phyloP scores from a whole-genome alignment of 2,329 filamentous ascomycete genomes.

The Pseudogymnoascus sp. region DNA sequence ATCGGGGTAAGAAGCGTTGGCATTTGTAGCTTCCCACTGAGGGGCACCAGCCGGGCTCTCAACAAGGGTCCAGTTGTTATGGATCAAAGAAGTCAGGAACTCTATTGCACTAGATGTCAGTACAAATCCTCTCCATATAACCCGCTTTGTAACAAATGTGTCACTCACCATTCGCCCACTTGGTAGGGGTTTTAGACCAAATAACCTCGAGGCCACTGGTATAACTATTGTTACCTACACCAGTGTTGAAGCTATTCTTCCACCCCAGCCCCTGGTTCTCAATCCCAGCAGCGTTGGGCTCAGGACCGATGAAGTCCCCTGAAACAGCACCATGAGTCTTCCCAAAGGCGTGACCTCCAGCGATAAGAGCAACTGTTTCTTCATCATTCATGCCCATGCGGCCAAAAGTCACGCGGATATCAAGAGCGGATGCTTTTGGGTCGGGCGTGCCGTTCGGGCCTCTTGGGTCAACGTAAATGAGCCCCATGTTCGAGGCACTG shows the following conservation, averaged over 20 bases:
- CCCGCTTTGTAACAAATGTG: neutral
- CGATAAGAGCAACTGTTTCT: constrained; percentile 53
- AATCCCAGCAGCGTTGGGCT: constrained; percentile 44
- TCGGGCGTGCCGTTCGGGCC: constrained; percentile 51
- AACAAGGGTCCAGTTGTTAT: constrained; percentile 51
- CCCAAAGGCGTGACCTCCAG: constrained; percentile 52
- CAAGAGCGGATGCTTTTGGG: constrained; percentile 45
- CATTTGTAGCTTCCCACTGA: constrained; percentile 43
- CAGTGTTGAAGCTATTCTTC: constrained; percentile 42
- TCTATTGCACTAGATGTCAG: constrained; percentile 16
- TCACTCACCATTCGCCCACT: constrained; percentile 44
- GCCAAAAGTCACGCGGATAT: constrained; percentile 51
- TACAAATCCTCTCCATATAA: neutral
- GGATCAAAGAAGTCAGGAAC: constrained; percentile 52
- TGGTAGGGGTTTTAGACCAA: constrained; percentile 49
- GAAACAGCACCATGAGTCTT: constrained; percentile 53
- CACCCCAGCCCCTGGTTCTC: constrained; percentile 48
- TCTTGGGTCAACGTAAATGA: constrained; percentile 57
- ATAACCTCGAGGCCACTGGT: constrained; percentile 51
- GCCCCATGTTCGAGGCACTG: constrained; percentile 50
- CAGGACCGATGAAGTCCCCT: constrained; percentile 42
- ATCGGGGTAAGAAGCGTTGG: constrained; percentile 45
- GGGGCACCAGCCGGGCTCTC: constrained; percentile 50
- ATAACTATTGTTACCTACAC: constrained; percentile 48
- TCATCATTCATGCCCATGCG: constrained; percentile 58